A percentile compares a stretch with the other conserved stretches of the same genome.
Conservation (phyloP, 2,329 filamentous ascomycete genomes). For the Neobulgaria alba region DNA sequence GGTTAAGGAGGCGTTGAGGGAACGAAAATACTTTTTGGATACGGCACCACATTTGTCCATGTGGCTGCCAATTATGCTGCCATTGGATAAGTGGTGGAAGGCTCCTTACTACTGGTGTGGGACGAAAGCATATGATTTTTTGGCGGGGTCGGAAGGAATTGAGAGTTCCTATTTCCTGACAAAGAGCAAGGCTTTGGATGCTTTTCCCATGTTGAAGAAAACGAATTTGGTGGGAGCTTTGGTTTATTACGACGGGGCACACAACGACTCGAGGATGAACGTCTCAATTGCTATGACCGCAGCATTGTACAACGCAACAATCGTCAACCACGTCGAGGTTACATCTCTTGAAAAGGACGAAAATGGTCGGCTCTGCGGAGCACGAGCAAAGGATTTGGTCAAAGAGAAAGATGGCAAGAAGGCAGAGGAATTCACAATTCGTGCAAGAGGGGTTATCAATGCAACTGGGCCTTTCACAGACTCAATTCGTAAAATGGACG, state of each 20-base stretch:
- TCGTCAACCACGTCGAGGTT: conserved; percentile 78
- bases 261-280: conserved; percentile 91
- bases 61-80: conserved; percentile 71
- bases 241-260: conserved; percentile 86
- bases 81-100: conserved; percentile 69
- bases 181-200: conserved; percentile 75
- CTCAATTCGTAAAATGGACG: conserved; percentile 77
- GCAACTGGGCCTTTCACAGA: conserved; percentile 85
- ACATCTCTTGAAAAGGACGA: conserved; percentile 67
- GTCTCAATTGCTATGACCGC: conserved; percentile 82
- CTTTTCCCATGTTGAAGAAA: conserved; percentile 81
- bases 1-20: conserved; percentile 63
- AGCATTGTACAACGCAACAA: conserved; percentile 74
- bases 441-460: conserved; percentile 77
- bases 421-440: conserved; percentile 57
- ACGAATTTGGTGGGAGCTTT: conserved; percentile 71
- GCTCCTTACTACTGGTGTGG: conserved; percentile 70
- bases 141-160: conserved; percentile 79
- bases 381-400: conserved; percentile 63
- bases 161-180: conserved; percentile 85
- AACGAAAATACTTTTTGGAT: conserved; percentile 67
- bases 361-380: conserved; percentile 64
- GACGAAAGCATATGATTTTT: conserved; percentile 75
- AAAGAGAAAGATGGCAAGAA: conserved; percentile 54
- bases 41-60: conserved; percentile 65